Evolutionary conservation across 345 rosid species (phyloP).

Genomic region (Brassica napus): DNA sequence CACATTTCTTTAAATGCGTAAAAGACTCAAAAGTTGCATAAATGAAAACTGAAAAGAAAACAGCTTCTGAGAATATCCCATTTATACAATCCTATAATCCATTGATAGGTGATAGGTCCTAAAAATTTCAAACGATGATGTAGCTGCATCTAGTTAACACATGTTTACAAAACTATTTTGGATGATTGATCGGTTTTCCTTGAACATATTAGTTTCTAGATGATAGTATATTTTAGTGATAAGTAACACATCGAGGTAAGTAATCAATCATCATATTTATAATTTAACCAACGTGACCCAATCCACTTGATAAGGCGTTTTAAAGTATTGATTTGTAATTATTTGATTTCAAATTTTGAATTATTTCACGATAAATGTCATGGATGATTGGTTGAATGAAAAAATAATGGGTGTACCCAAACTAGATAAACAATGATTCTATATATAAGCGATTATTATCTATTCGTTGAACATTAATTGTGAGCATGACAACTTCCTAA

Average conservation of each 20-base stretch:
- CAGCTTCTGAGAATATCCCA: not conserved
- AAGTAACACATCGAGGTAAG: not conserved
- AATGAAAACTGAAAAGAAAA: slow-evolving; percentile 12
- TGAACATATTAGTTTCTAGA: not conserved
- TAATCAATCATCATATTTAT: not conserved
- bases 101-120: not conserved
- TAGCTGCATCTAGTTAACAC: not conserved
- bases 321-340: not conserved
- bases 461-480: slow-evolving; percentile 8
- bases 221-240: not conserved
- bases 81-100: not conserved
- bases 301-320: not conserved
- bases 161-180: not conserved
- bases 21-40: slow-evolving; percentile 25
- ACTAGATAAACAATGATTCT: slow-evolving; percentile 8
- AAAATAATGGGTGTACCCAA: not conserved
- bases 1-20: slow-evolving; percentile 25
- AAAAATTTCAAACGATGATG: not conserved
- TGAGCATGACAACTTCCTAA: slow-evolving; percentile 28
- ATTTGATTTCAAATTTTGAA: not conserved
- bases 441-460: not conserved
- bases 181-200: not conserved
- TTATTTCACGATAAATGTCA: not conserved
- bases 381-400: not conserved
- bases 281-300: not conserved